phyloP scores from a whole-genome alignment of 805 yeast species.

The Diddensiella santjacobensis region DNA sequence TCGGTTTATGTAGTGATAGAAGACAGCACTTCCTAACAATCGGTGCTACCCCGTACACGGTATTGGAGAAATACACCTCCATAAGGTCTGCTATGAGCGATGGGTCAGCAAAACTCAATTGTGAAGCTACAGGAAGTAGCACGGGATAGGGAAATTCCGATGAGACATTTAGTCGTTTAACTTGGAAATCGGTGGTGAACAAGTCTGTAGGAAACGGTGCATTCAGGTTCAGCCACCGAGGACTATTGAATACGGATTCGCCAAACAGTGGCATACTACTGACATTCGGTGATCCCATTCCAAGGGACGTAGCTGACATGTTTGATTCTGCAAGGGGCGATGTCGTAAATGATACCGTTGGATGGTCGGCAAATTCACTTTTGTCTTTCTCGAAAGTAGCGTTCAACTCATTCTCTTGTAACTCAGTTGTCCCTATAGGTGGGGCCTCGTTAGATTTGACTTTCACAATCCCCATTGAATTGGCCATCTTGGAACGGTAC shows the following conservation, averaged over 20 bases:
- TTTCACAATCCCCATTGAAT: too few species aligned
- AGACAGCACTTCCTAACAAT: slow-evolving; percentile 25
- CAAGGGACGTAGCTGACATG: not conserved
- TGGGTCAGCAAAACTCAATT: slow-evolving; percentile 19
- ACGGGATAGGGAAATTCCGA: slow-evolving; percentile 18
- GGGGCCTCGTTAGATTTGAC: too few species aligned
- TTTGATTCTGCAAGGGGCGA: not conserved
- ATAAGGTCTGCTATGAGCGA: slow-evolving; percentile 26
- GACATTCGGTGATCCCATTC: not conserved
- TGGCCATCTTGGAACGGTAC: slow-evolving; percentile 5
- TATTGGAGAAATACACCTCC: slow-evolving; percentile 28
- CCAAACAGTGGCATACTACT: slow-evolving; percentile 7
- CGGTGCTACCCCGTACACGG: slow-evolving; percentile 30
- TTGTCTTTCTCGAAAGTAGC: too few species aligned
- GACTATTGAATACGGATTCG: slow-evolving; percentile 7
- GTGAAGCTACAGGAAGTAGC: slow-evolving; percentile 15
- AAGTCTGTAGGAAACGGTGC: slow-evolving; percentile 12
- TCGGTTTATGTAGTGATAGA: slow-evolving; percentile 22
- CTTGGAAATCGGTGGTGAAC: slow-evolving; percentile 3
- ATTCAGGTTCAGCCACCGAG: slow-evolving; percentile 14
- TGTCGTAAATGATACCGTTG: too few species aligned
- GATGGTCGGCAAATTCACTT: not conserved
- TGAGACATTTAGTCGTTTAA: not conserved
- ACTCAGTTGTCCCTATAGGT: too few species aligned
- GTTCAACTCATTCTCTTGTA: too few species aligned